phyloP scores from a whole-genome alignment of 805 yeast genomes.

The Monosporozyma solicola region DNA sequence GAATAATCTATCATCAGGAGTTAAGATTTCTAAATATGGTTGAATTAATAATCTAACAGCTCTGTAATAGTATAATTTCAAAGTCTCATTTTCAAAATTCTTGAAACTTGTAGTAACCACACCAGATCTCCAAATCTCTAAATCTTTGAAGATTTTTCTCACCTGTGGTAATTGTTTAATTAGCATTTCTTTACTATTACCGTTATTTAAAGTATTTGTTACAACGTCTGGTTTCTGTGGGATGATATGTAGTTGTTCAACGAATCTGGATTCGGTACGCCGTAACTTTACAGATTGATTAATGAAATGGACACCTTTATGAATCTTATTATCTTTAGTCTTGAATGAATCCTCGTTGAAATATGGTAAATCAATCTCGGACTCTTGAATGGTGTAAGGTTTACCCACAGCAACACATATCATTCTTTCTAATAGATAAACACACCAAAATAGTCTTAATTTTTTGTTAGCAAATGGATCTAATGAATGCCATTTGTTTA shows the following conservation, averaged over 20 bases:
- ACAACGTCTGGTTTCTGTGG: constrained; percentile 9
- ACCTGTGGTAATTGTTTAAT: constrained; percentile 43
- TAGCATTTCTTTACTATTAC: constrained; percentile 10
- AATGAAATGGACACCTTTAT: constrained; percentile 37
- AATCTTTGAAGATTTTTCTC: constrained; percentile 42
- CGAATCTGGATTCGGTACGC: constrained; percentile 51
- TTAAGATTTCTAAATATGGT: constrained; percentile 53
- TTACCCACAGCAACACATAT: constrained; percentile 54
- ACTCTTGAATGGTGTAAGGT: constrained; percentile 45
- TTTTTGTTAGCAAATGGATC: constrained; percentile 31
- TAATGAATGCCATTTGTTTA: constrained; percentile 21
- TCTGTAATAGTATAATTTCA: constrained; percentile 49
- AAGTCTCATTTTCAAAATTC: constrained; percentile 51
- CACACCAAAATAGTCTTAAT: constrained; percentile 56
- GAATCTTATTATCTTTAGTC: constrained; percentile 20
- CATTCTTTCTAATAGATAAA: constrained; percentile 52
- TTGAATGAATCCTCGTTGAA: constrained; percentile 36
- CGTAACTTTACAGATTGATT: constrained; percentile 50
- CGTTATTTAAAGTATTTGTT: constrained; percentile 1
- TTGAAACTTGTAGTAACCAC: constrained; percentile 33
- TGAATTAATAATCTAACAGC: constrained; percentile 53
- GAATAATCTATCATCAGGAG: constrained; percentile 52
- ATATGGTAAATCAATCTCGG: constrained; percentile 42
- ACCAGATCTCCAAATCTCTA: constrained; percentile 45
- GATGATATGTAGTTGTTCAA: constrained; percentile 41